These are phyloP conservation scores for Trichoderma sp. DNA, from an alignment of 2,329 filamentous ascomycete species.

Conservation along the genomic window DNA sequence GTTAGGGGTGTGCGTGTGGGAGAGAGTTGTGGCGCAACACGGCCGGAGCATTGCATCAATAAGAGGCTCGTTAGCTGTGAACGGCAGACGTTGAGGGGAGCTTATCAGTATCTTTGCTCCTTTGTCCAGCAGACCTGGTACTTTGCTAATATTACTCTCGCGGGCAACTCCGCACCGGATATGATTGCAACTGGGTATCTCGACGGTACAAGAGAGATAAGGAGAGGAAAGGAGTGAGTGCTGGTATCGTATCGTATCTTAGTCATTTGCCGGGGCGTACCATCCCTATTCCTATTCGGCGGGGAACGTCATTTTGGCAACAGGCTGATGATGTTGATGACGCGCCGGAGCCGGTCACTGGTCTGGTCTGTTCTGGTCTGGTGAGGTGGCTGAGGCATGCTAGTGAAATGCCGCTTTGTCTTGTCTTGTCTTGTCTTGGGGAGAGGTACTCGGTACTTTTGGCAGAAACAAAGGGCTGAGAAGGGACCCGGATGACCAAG, in stretches of 20 bases:
- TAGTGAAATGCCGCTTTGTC: background rate
- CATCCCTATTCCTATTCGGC: conserved; percentile 1
- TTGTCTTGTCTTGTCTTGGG: background rate
- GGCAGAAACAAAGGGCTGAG: background rate
- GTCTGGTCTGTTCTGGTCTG: conserved; percentile 15
- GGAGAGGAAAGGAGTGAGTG: conserved; percentile 3
- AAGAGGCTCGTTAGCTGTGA: background rate
- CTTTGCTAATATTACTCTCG: background rate
- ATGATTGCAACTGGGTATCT: background rate
- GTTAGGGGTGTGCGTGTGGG: background rate
- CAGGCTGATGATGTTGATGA: conserved; percentile 18
- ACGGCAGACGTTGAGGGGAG: background rate
- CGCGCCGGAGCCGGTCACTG: conserved; percentile 18
- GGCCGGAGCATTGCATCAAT: conserved; percentile 1
- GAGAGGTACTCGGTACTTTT: background rate
- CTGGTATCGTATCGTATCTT: background rate
- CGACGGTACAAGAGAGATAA: background rate
- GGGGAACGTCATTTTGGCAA: conserved; percentile 19
- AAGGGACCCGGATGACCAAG: background rate
- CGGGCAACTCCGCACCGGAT: background rate
- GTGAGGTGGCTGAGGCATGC: conserved; percentile 16
- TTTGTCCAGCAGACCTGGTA: background rate
- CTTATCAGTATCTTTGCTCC: background rate
- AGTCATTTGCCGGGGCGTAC: conserved; percentile 6
- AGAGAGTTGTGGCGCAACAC: conserved; percentile 15